phyloP scores from a whole-genome alignment of 768 basidiomycete genomes.

The Tricholoma saponaceum region DNA sequence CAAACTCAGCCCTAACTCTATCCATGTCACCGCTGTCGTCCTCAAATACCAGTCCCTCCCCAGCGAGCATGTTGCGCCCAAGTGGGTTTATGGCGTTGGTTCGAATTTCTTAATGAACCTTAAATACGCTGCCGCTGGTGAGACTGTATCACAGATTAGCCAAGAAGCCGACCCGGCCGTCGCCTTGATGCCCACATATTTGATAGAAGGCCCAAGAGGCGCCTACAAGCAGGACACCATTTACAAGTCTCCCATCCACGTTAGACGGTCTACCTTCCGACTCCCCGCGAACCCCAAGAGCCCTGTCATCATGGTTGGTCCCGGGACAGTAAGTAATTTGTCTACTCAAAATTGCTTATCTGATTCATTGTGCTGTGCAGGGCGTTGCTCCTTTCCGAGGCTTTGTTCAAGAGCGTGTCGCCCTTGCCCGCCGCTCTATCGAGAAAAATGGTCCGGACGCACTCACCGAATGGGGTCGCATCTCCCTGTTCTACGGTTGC shows the following conservation, averaged over 20 bases:
- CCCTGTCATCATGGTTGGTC: conserved; percentile 98
- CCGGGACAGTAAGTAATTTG: conserved; percentile 80
- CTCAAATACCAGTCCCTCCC: conserved; percentile 82
- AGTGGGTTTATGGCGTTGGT: conserved; percentile 85
- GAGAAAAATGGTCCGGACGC: conserved; percentile 96
- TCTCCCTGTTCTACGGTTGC: conserved; percentile 96
- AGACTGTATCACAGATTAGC: conserved; percentile 43
- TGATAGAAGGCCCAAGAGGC: conserved; percentile 87
- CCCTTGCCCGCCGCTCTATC: conserved; percentile 88
- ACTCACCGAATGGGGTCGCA: conserved; percentile 91
- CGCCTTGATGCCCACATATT: conserved; percentile 62
- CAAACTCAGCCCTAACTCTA: conserved; percentile 81
- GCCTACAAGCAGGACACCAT: conserved; percentile 67
- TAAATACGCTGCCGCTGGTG: conserved; percentile 67
- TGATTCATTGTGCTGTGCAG: conserved; percentile 32
- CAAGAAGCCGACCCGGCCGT: conserved; percentile 30
- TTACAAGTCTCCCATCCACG: conserved; percentile 90
- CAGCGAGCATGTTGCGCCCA: conserved; percentile 45
- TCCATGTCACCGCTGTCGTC: conserved; percentile 95
- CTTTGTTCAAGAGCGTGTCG: conserved; percentile 96
- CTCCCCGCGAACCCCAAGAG: conserved; percentile 97
- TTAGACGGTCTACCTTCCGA: conserved; percentile 94
- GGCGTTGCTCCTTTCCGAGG: conserved; percentile 99
- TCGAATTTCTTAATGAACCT: conserved; percentile 96
- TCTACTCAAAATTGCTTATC: conserved; percentile 5